Conservation (phyloP, 2,329 filamentous ascomycete species). For the Mariannaea elegans region DNA sequence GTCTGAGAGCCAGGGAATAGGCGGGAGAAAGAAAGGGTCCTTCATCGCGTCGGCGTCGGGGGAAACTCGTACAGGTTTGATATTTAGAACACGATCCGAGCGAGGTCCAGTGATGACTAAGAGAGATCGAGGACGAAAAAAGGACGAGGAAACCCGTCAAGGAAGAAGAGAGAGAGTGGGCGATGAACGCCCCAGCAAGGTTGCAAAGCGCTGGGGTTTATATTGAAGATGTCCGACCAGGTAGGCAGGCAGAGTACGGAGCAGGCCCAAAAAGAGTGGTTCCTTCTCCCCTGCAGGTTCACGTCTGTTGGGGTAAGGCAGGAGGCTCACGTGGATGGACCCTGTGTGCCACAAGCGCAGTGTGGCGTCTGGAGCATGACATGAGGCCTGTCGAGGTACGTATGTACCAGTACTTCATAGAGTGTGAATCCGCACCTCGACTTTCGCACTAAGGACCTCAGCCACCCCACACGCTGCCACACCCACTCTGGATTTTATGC, state of each 20-base stretch:
- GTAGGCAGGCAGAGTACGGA: background rate
- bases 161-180: background rate
- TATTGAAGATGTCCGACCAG: conserved; percentile 8
- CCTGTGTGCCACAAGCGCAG: conserved; percentile 7
- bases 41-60: conserved; percentile 61
- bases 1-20: conserved; percentile 64
- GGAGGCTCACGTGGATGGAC: conserved; percentile 16
- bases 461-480: background rate
- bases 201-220: conserved; percentile 11
- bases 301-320: conserved; percentile 14
- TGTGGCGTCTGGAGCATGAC: conserved; percentile 18
- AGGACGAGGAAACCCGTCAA: background rate
- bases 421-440: too few relatives aligned
- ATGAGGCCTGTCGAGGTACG: conserved; percentile 4
- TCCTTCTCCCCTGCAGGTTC: background rate
- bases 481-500: background rate
- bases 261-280: background rate
- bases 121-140: background rate
- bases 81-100: background rate
- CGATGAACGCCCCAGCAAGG: conserved; percentile 8
- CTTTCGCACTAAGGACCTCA: background rate
- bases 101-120: background rate
- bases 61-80: background rate
- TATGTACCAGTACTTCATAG: too few relatives aligned
- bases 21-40: conserved; percentile 75